phyloP scores from a whole-genome alignment of 2,329 filamentous ascomycete species.

The Claviceps paspali region DNA sequence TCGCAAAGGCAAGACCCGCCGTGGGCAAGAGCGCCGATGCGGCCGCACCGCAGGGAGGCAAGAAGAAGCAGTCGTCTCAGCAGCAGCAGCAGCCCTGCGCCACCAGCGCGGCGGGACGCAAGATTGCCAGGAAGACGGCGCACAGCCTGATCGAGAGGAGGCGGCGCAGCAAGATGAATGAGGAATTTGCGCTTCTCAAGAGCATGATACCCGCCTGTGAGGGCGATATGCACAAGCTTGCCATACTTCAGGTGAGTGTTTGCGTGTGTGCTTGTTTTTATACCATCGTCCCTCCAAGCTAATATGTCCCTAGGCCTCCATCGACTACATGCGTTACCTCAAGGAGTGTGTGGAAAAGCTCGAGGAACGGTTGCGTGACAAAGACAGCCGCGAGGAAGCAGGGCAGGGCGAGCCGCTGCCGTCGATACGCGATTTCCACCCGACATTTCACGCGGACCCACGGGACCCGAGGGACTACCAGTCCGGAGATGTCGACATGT shows the following conservation, averaged over 20 bases:
- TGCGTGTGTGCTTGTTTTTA: background rate
- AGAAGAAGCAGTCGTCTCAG: no score
- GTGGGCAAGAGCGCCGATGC: no score
- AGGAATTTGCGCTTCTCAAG: constrained; percentile 88
- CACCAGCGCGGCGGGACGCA: constrained; percentile 75
- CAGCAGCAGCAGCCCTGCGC: constrained; percentile 67
- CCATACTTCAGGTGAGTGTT: constrained; percentile 67
- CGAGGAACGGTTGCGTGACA: constrained; percentile 40
- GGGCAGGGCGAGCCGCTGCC: constrained; percentile 17
- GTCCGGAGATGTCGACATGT: constrained; percentile 45
- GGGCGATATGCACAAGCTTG: constrained; percentile 97
- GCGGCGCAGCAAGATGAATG: constrained; percentile 93
- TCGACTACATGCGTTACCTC: constrained; percentile 89
- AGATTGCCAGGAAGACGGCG: constrained; percentile 89
- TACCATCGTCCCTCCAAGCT: background rate
- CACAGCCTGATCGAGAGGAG: constrained; percentile 89
- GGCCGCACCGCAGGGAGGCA: no score
- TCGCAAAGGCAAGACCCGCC: constrained; percentile 11
- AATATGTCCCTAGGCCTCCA: constrained; percentile 53
- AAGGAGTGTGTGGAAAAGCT: constrained; percentile 75
- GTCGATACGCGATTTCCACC: constrained; percentile 23
- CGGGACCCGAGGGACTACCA: constrained; percentile 11
- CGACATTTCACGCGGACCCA: constrained; percentile 24
- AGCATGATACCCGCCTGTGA: constrained; percentile 89
- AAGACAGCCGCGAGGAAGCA: constrained; percentile 14